Evolutionary conservation across 1,284 basidiomycete genomes (phyloP), one percentile per base, ranked within the genome.

Genomic region (Inonotus obliquus): DNA sequence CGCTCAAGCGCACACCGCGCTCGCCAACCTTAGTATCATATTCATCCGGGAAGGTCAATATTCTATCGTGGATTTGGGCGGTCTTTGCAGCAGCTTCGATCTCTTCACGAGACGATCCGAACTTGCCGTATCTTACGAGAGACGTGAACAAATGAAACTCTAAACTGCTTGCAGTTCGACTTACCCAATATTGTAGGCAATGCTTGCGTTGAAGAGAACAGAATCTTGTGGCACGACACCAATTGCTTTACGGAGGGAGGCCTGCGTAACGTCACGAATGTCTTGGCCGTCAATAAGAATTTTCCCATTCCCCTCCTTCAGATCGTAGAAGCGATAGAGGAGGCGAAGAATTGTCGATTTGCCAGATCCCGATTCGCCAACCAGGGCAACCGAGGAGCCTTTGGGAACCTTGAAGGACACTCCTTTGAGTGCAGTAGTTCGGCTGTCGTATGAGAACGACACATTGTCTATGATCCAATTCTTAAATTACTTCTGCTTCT

Each of bases 241-340:
- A 63, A 96, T 91, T 0, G 90, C 82, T 66, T 84, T 83, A 48
- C 93, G 81, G 49, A 96, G 76, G 62, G 87, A 90, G 39, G 80
- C 76, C 70, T 95, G 92, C 0, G 92, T 94, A 13, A 96, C 82
- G 66, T 93, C 86, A 38, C 89, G 82, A 61, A 97, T 89, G 68
- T 96, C 91, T 69, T 89, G 82, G 1, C 91, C 92, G 69, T 96
- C 92, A 65, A 96, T 86, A 55, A 84, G 73, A 66, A 92, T 90
- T 35, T 85, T 78, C 17, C 88, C 88, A 65, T 87, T 80, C 37
- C 90, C 90, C 59, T 83, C 81, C 35, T 81, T 79, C 21, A 94
- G 80, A 69, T 96, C 94, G 72, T 96, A 96, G 76, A 97, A 94
- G 51, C 94, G 83, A 72, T 92, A 96, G 14, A 97, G 78, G 52